Evolutionary conservation across 1,284 basidiomycete genomes (phyloP).

Genomic region (Trametes versicolor): DNA sequence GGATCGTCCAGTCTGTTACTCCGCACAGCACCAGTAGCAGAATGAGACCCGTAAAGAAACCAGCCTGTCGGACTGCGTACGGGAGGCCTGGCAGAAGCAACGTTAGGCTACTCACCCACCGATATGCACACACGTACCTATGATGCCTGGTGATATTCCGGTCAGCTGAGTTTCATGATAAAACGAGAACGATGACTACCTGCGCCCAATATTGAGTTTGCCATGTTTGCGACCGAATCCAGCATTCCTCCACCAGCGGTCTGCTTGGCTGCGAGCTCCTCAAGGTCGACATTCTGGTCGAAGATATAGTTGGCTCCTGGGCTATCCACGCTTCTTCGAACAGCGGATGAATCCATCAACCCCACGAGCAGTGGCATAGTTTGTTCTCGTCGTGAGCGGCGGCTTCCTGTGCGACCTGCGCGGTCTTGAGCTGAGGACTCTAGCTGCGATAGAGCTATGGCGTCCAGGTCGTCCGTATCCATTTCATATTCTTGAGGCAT

Average conservation of each 20-base stretch:
- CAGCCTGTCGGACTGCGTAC: conserved; percentile 93
- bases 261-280: conserved; percentile 72
- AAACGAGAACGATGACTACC: conserved; percentile 54
- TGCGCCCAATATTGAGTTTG: conserved; percentile 96
- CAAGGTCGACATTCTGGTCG: conserved; percentile 60
- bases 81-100: conserved; percentile 71
- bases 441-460: conserved; percentile 55
- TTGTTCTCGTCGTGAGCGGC: conserved; percentile 56
- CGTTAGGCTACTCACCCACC: not conserved
- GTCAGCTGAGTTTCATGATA: not conserved
- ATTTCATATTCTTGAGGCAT: conserved; percentile 73
- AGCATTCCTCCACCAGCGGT: conserved; percentile 82
- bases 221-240: conserved; percentile 93
- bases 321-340: conserved; percentile 62
- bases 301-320: conserved; percentile 45
- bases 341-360: conserved; percentile 68
- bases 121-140: conserved; percentile 63
- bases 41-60: conserved; percentile 88
- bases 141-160: conserved; percentile 67
- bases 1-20: conserved; percentile 98
- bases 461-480: conserved; percentile 80
- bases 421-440: conserved; percentile 44
- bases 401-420: conserved; percentile 47
- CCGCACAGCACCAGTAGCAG: conserved; percentile 85
- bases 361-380: conserved; percentile 82